These are phyloP conservation scores for Phanerodontia chrysosporium DNA, from an alignment of 768 basidiomycete species.

Conservation along the genomic window DNA sequence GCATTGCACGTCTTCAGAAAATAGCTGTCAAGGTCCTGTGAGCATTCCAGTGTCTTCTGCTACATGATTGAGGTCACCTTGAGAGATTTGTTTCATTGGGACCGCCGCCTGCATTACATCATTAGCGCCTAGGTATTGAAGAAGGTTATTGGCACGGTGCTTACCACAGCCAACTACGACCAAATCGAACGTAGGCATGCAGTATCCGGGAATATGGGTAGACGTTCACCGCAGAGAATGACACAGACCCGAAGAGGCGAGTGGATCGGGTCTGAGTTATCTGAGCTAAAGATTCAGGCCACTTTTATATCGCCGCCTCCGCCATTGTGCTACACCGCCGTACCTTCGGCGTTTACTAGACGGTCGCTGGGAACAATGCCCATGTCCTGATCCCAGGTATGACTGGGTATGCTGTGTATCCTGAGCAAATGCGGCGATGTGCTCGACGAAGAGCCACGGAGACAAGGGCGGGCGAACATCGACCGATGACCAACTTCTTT, in stretches of 20 bases:
- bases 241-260: not conserved
- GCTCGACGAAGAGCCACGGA: not conserved
- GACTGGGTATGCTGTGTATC: not conserved
- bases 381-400: not conserved
- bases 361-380: not conserved
- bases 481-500: not conserved
- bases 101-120: slow-evolving; percentile 60
- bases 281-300: not conserved
- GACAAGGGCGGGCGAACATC: not conserved
- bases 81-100: slow-evolving; percentile 88
- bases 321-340: not conserved
- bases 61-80: slow-evolving; percentile 43
- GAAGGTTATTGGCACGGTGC: not conserved
- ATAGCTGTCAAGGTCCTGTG: slow-evolving; percentile 52
- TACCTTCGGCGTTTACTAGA: not conserved
- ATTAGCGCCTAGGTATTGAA: not conserved
- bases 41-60: not conserved
- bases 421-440: not conserved
- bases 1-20: slow-evolving; percentile 67
- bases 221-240: not conserved
- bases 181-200: slow-evolving; percentile 59
- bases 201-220: not conserved
- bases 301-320: not conserved
- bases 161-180: slow-evolving; percentile 59
- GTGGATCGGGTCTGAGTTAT: slow-evolving; percentile 1